Evolutionary conservation across 345 rosid genomes (phyloP).

Genomic region (Cardamine occulta): DNA sequence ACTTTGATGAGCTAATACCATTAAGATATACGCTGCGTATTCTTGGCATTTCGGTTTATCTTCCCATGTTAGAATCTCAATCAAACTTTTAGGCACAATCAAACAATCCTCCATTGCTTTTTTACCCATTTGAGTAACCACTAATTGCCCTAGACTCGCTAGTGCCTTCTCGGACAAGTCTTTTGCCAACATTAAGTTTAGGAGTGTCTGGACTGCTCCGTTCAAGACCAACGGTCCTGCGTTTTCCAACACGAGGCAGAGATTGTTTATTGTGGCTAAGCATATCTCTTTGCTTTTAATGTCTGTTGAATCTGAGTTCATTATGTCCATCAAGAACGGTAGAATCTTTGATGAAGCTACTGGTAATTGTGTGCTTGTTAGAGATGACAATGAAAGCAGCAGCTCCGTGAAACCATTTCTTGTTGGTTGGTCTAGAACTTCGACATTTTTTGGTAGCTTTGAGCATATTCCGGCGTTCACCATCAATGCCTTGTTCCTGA

Average conservation of each 20-base stretch:
- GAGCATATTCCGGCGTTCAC: conserved; percentile 77
- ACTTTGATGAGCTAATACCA: conserved; percentile 90
- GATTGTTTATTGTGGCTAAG: conserved; percentile 58
- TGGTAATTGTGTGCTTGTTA: conserved; percentile 56
- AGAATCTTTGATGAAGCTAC: conserved; percentile 52
- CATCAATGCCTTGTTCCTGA: conserved; percentile 86
- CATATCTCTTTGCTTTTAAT: conserved; percentile 62
- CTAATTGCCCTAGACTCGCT: conserved; percentile 74
- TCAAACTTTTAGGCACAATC: conserved; percentile 61
- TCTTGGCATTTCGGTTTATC: conserved; percentile 88
- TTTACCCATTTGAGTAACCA: conserved; percentile 77
- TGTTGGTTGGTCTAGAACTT: conserved; percentile 56
- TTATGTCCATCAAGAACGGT: conserved; percentile 54
- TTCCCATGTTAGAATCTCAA: conserved; percentile 88
- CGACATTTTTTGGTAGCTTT: conserved; percentile 60
- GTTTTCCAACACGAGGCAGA: conserved; percentile 67
- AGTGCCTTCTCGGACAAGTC: conserved; percentile 69
- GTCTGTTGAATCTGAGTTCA: conserved; percentile 54
- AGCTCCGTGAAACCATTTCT: conserved; percentile 61
- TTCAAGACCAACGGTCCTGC: conserved; percentile 60
- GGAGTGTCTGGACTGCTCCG: conserved; percentile 56
- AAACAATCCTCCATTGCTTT: conserved; percentile 66
- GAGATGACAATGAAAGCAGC: conserved; percentile 62
- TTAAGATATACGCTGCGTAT: conserved; percentile 68
- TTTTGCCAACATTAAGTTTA: conserved; percentile 53